Conservation (phyloP, 305 asterid species). For the Rubia tinctorum region DNA sequence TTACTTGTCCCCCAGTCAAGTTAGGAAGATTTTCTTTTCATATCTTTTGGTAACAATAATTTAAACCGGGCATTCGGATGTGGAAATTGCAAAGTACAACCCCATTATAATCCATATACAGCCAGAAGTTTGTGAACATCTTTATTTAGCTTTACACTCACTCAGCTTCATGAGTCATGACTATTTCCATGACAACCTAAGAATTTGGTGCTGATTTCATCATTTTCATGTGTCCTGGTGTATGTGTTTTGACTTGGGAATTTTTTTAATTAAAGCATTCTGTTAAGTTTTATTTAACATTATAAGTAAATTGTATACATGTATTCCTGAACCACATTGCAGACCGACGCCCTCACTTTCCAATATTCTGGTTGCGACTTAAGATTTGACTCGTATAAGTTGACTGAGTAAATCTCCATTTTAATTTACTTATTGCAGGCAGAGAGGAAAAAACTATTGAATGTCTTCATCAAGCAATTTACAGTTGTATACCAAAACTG, state of each 20-base stretch:
- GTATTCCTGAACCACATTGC: background rate
- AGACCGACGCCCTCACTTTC: background rate
- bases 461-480: slow-evolving; percentile 85
- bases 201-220: slow-evolving; percentile 4
- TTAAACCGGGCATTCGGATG: background rate
- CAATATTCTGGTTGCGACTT: background rate
- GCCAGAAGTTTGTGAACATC: background rate
- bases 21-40: slow-evolving; percentile 2
- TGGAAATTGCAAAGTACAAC: background rate
- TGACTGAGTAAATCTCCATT: slow-evolving; percentile 5
- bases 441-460: slow-evolving; percentile 66
- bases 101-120: background rate
- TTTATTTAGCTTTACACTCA: background rate
- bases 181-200: slow-evolving; percentile 5
- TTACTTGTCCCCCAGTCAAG: background rate
- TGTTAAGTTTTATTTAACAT: background rate
- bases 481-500: slow-evolving; percentile 58
- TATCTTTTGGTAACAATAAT: background rate
- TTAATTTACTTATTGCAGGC: slow-evolving; percentile 44
- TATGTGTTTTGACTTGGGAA: background rate
- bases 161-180: background rate
- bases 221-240: slow-evolving; percentile 7
- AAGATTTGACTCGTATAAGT: slow-evolving; percentile 7
- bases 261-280: background rate
- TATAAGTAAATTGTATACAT: slow-evolving; percentile 5